Evolutionary conservation across 148 eudicot species (phyloP).

Genomic region (Drosera capensis): DNA sequence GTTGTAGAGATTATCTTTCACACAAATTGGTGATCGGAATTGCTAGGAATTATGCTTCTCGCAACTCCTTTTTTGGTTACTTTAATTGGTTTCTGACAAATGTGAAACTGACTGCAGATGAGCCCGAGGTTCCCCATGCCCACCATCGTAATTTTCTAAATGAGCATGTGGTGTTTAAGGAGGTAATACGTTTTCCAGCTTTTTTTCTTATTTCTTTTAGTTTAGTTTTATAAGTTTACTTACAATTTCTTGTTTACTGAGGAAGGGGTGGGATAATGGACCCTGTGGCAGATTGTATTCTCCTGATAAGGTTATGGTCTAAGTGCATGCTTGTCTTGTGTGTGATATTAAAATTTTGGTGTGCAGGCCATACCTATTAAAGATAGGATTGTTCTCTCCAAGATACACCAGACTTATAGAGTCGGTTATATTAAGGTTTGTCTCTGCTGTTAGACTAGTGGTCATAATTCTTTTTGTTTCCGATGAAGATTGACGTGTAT

Average conservation of each 20-base stretch:
- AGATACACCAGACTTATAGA: conserved; percentile 91
- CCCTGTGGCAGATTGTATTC: too few species aligned
- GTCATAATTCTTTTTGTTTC: conserved; percentile 4
- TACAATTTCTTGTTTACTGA: background rate
- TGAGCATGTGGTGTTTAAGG: conserved; percentile 85
- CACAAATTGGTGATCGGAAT: too few species aligned
- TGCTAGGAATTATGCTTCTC: too few species aligned
- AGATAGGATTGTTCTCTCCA: conserved; percentile 65
- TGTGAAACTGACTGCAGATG: conserved; percentile 36
- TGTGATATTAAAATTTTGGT: conserved; percentile 4
- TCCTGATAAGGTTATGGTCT: background rate
- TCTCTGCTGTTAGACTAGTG: conserved; percentile 7
- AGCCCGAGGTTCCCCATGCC: conserved; percentile 56
- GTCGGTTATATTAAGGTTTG: conserved; percentile 75
- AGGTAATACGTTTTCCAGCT: conserved; percentile 27
- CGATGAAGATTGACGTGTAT: background rate
- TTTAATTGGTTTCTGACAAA: conserved; percentile 5
- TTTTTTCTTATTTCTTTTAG: background rate
- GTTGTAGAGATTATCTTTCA: too few species aligned
- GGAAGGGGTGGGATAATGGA: conserved; percentile 3
- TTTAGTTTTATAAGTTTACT: background rate
- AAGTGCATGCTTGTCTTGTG: background rate
- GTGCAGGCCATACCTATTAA: conserved; percentile 80
- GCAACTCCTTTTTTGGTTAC: background rate
- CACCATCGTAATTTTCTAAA: conserved; percentile 68